Evolutionary conservation across 192 early-diverging fungal genomes (phyloP), one percentile per base, ranked within the genome.

Genomic region (Haplosporangium gracile): DNA sequence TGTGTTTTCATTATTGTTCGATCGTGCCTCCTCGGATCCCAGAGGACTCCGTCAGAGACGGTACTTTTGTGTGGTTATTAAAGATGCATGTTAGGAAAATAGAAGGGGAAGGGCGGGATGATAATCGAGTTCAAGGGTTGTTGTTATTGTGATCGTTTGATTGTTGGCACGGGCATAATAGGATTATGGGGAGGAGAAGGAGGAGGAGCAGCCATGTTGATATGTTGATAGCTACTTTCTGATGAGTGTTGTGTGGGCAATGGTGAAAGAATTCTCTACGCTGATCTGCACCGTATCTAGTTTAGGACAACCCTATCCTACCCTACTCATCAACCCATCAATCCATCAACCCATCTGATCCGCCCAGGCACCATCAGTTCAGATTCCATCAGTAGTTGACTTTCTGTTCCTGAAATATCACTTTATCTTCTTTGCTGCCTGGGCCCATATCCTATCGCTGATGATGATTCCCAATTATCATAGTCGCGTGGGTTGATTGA

Each of bases 121-220:
- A 65, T 32, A 65, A 65, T 65, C 60, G 60, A 65, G 60, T 65
- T 65, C 60, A 65, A 65, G 60, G 60, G 60, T 65, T 29, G 60
- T 65, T 26, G 29, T 32, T 29, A 29, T 65, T 1, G 26, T 26
- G 10, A 29, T 65, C 4, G 26, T 60, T n/a, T 2, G 26, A 29
- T 65, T 65, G 8, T 26, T 57, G n/a, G 60, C 29, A 29, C 60
- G 60, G 60, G 60, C 26, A 65, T 65, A 16, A 65, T 65, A 29
- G 24, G n/a, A 32, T 32, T 29, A n/a, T 32, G 10, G 60, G 2
- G 26, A 2, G 29, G n/a, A 32, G 10, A 29, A n/a, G 55, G n/a
- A 29, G 29, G 26, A 34, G 4, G 13, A 45, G 43, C 0, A 8
- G 13, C 26, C 9, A 63, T 3, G 60, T 24, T 32, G 16, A 51